Conservation (phyloP, 495 filamentous ascomycete genomes). For the Penicillium desertorum region DNA sequence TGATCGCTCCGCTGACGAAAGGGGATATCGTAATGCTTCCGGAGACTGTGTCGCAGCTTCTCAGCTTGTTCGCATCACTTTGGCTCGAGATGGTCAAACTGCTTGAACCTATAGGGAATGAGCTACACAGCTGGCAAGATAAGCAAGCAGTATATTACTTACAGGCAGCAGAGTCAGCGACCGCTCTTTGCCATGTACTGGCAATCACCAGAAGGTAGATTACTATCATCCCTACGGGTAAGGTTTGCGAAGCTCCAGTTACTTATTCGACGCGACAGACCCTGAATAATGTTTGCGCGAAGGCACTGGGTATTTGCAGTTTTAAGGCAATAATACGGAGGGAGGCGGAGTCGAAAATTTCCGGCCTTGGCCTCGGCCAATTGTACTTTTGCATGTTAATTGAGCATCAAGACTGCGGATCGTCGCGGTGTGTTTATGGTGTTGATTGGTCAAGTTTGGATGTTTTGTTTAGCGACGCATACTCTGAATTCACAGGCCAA, state of each 20-base stretch:
- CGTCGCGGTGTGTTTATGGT: background rate
- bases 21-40: slow-evolving; percentile 31
- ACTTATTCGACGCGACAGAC: background rate
- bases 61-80: slow-evolving; percentile 28
- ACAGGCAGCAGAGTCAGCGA: slow-evolving; percentile 2
- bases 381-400: background rate
- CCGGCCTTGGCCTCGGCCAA: background rate
- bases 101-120: slow-evolving; percentile 22
- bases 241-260: background rate
- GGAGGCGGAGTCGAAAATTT: slow-evolving; percentile 6
- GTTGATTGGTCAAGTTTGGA: background rate
- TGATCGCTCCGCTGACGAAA: slow-evolving; percentile 26
- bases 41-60: slow-evolving; percentile 27
- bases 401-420: background rate
- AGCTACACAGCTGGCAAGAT: background rate
- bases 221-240: slow-evolving; percentile 2
- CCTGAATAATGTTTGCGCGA: background rate
- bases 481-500: background rate
- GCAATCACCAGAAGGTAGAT: background rate
- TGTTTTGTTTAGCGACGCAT: background rate
- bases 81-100: slow-evolving; percentile 31
- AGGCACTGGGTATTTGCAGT: background rate
- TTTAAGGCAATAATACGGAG: slow-evolving; percentile 1
- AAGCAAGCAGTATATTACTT: background rate
- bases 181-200: background rate